Percentiles rank a stretch among this genome's conserved stretches.
phyloP scores from a whole-genome alignment of 116 monocot genomes.

The Cymodocea nodosa region DNA sequence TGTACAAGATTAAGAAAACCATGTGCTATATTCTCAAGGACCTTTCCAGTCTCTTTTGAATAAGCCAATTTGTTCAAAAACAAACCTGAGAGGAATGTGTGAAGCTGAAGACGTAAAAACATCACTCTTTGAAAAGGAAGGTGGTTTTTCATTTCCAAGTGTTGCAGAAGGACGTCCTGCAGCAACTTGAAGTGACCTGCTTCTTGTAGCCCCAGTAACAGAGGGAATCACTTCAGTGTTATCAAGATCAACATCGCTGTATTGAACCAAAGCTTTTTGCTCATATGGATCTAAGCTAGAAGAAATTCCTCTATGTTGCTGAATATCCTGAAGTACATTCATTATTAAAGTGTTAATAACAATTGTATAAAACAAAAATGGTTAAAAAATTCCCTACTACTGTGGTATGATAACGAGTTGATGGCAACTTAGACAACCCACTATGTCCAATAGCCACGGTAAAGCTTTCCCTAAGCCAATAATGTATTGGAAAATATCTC shows the following conservation, averaged over 20 bases:
- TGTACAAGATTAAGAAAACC: not conserved
- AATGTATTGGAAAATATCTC: too few relatives aligned
- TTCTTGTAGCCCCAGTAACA: slow-evolving; percentile 17
- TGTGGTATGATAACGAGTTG: too few relatives aligned
- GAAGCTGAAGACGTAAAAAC: slow-evolving; percentile 18
- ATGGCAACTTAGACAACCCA: too few relatives aligned
- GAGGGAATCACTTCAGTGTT: slow-evolving; percentile 24
- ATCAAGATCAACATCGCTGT: slow-evolving; percentile 34
- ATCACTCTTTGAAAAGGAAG: slow-evolving; percentile 22
- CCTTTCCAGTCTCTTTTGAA: slow-evolving; percentile 11
- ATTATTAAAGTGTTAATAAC: too few relatives aligned
- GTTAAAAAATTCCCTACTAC: not conserved
- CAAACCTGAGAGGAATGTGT: slow-evolving; percentile 22
- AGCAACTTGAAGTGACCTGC: slow-evolving; percentile 15
- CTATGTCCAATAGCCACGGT: too few relatives aligned
- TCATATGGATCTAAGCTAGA: slow-evolving; percentile 26
- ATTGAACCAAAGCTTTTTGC: slow-evolving; percentile 23
- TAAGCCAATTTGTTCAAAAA: slow-evolving; percentile 18
- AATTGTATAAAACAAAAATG: not conserved
- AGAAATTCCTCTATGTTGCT: slow-evolving; percentile 20
- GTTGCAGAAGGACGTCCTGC: slow-evolving; percentile 13
- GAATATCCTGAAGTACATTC: slow-evolving; percentile 14
- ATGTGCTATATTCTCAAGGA: not conserved
- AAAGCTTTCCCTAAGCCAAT: too few relatives aligned
- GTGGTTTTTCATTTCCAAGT: slow-evolving; percentile 16